Base-by-base conservation (phyloP, 2,329 filamentous ascomycete species). In the Fusarium sp. region DNA sequence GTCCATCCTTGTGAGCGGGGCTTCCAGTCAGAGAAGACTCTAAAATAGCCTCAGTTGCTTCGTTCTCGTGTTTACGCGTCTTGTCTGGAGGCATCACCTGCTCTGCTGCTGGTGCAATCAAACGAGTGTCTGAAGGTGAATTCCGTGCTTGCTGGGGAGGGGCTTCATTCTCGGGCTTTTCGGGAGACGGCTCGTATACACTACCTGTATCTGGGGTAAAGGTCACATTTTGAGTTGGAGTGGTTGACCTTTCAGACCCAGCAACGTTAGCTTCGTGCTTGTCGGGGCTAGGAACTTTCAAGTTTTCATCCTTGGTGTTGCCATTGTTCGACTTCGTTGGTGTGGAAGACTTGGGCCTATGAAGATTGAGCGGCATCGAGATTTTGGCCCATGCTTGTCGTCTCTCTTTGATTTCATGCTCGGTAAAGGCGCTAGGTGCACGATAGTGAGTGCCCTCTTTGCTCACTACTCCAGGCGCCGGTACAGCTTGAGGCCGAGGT, bases 301-400 rank as follows among this genome's bases (percentile, higher is more conserved):
- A 41, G 33, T 20, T 30, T 13, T 19, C 41, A 44, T 23, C 15
- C 30, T 66, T 50, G 23, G 20, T 25, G 5, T 47, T 37, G 43
- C 23, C 45, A 39, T 22, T 54, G 27, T 35, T 45, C 7, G 23
- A 14, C 47, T 62, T 59, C 6, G 41, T 53, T 33, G 58, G 48
- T 14, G 61, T 62, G 22, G 55, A 19, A 17, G 48, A 44, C 22
- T 61, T 66, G 19, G 53, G n/a, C 48, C 68, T 69, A 39, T 52
- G 69, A 49, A 66, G 74, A 56, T 71, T 64, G 54, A 77, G 59
- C 44, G 78, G 77, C 75, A 78, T 75, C 39, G 74, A 62, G 65
- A 79, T 79, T 56, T 71, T 77, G 71, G 76, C 69, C 76, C 75
- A 78, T 51, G 71, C 72, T 71, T 73, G 68, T 61, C 68, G 74